Percentiles rank a stretch among this genome's conserved stretches.
Evolutionary conservation across 73 alveolate genomes (phyloP).

Genomic region (Tetrahymena thermophila): DNA sequence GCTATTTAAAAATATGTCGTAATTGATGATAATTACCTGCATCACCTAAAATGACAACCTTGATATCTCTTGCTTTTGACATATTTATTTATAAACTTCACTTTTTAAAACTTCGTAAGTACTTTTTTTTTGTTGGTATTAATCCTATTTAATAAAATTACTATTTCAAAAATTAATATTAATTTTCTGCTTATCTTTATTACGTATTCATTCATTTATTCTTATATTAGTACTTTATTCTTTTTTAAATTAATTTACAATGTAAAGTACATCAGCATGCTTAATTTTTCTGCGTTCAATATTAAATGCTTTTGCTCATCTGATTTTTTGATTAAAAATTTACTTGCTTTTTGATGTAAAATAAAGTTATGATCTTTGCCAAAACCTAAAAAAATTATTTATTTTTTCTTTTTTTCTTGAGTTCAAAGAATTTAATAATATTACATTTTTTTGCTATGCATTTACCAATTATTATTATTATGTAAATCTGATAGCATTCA

Average conservation of each 20-base stretch:
- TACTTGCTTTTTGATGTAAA: not conserved
- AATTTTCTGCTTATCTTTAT: not conserved
- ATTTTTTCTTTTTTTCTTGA: not conserved
- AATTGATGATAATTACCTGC: not conserved
- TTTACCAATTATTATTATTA: too few relatives aligned
- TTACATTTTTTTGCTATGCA: too few relatives aligned
- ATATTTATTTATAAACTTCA: not conserved
- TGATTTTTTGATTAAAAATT: not conserved
- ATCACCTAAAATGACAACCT: slow-evolving; percentile 42
- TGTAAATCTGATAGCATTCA: not conserved
- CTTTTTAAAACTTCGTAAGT: not conserved
- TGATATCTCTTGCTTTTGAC: slow-evolving; percentile 17
- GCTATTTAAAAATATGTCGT: not conserved
- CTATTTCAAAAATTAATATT: not conserved
- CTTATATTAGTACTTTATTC: not conserved
- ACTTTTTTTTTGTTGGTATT: not conserved
- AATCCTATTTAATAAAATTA: not conserved
- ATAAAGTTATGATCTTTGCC: not conserved
- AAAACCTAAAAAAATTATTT: not conserved
- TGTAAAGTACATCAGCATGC: not conserved
- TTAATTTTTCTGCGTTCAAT: not conserved
- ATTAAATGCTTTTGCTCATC: not conserved
- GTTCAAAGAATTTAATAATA: not conserved
- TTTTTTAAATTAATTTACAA: not conserved
- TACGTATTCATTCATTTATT: not conserved